A percentile compares a stretch with the other conserved stretches of the same genome.
These are phyloP conservation scores for Pisolithus thermaeus DNA, from an alignment of 1,284 basidiomycete species.

Conservation along the genomic window DNA sequence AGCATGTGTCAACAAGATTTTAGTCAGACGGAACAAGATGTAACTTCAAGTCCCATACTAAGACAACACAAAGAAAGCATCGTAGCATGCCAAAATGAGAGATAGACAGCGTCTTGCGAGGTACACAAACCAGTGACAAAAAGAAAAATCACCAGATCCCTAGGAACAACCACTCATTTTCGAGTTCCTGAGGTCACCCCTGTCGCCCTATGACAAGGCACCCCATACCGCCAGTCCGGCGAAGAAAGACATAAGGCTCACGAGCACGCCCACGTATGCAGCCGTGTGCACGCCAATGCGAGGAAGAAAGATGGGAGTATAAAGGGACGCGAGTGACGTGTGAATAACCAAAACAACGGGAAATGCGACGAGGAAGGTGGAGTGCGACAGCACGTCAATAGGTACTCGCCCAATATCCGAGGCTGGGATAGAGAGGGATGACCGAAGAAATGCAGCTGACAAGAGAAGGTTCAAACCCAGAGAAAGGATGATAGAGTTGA, in stretches of 20 bases:
- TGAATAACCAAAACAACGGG: conserved; percentile 46
- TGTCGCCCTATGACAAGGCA: conserved; percentile 38
- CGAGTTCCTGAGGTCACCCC: not conserved
- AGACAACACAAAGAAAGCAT: not conserved
- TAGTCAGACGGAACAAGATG: not conserved
- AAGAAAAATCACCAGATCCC: not conserved
- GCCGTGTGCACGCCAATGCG: conserved; percentile 64
- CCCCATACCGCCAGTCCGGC: conserved; percentile 64
- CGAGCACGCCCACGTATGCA: conserved; percentile 58
- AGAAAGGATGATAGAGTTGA: conserved; percentile 64
- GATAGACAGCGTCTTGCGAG: not conserved
- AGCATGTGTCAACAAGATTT: no score
- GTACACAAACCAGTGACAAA: not conserved
- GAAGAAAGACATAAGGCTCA: conserved; percentile 61
- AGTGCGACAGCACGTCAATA: conserved; percentile 21
- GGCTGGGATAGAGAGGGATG: conserved; percentile 23
- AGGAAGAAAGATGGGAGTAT: conserved; percentile 57
- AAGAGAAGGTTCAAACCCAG: conserved; percentile 62
- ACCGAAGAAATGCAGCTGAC: conserved; percentile 47
- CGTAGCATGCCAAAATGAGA: not conserved
- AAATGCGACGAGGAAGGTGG: conserved; percentile 40
- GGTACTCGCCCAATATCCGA: conserved; percentile 12
- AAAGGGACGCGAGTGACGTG: conserved; percentile 46
- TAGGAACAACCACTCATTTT: not conserved
- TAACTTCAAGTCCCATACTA: not conserved